Evolutionary conservation across 2,329 filamentous ascomycete species (phyloP).

Genomic region (Bimuria novae-zelandiae): DNA sequence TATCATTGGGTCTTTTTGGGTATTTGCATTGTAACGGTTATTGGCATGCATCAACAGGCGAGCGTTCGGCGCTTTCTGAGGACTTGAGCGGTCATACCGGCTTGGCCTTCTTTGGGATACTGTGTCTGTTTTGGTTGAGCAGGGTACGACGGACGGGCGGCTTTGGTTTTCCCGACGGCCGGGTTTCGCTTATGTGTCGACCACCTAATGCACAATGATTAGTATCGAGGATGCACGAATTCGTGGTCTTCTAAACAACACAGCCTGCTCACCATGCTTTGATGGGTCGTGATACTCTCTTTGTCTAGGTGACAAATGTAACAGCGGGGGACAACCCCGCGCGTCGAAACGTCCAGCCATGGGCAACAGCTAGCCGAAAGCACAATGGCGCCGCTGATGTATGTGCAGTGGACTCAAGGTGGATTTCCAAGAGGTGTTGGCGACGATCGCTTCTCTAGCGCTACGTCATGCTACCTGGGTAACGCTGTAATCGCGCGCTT

Average conservation of each 20-base stretch:
- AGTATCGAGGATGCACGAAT: slow-evolving; percentile 34
- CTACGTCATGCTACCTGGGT: slow-evolving; percentile 1
- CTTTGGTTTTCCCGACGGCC: background rate
- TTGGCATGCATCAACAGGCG: slow-evolving; percentile 49
- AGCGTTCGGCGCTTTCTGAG: slow-evolving; percentile 49
- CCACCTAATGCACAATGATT: slow-evolving; percentile 7
- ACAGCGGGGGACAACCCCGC: slow-evolving; percentile 13
- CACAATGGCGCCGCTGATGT: background rate
- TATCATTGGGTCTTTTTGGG: slow-evolving; percentile 22
- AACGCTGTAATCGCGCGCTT: background rate
- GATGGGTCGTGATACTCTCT: no score
- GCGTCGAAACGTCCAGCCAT: background rate
- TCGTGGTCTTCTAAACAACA: slow-evolving; percentile 34
- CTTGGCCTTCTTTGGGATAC: slow-evolving; percentile 28
- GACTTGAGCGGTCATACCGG: slow-evolving; percentile 48
- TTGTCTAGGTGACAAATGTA: background rate
- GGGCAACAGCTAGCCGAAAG: background rate
- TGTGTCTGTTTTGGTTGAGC: slow-evolving; percentile 11
- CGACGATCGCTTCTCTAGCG: background rate
- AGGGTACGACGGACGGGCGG: background rate
- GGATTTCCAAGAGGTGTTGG: background rate
- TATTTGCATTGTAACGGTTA: slow-evolving; percentile 40
- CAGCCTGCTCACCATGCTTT: background rate
- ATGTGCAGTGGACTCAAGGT: no score
- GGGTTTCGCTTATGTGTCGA: slow-evolving; percentile 12